phyloP scores from a whole-genome alignment of 2,329 filamentous ascomycete genomes.

The Colletotrichum spinosum region DNA sequence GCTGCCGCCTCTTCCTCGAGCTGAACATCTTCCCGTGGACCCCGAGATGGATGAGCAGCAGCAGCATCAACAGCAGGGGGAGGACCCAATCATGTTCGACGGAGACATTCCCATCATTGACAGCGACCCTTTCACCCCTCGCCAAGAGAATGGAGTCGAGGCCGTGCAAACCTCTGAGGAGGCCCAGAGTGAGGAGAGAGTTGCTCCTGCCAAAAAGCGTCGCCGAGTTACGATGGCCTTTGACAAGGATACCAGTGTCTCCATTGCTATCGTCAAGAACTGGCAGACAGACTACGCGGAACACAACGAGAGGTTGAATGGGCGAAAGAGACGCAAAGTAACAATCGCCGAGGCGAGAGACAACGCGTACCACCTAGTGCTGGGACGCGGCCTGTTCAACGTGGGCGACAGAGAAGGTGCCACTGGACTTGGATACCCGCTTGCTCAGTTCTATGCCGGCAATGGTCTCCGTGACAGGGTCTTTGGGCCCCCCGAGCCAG shows the following conservation, averaged over 20 bases:
- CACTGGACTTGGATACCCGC: slow-evolving; percentile 52
- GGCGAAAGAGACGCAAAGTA: slow-evolving; percentile 41
- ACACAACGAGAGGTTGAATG: slow-evolving; percentile 44
- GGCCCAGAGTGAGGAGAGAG: not conserved
- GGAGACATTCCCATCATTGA: slow-evolving; percentile 6
- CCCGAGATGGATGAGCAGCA: slow-evolving; percentile 33
- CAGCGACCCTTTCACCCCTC: not conserved
- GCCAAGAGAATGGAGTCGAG: not conserved
- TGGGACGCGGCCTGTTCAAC: slow-evolving; percentile 52
- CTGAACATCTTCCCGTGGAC: slow-evolving; percentile 27
- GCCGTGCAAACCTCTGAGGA: not conserved
- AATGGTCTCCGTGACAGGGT: slow-evolving; percentile 52
- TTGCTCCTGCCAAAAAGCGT: slow-evolving; percentile 9
- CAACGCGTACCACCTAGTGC: slow-evolving; percentile 53
- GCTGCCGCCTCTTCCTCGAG: slow-evolving; percentile 53
- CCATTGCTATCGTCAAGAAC: slow-evolving; percentile 1
- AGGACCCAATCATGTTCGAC: slow-evolving; percentile 4
- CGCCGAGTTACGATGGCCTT: slow-evolving; percentile 14
- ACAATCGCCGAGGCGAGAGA: slow-evolving; percentile 53
- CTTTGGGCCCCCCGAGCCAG: slow-evolving; percentile 47
- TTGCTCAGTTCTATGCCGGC: slow-evolving; percentile 61
- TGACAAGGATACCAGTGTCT: slow-evolving; percentile 1
- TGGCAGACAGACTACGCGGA: slow-evolving; percentile 58
- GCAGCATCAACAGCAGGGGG: slow-evolving; percentile 12
- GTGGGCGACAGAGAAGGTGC: slow-evolving; percentile 48